Evolutionary conservation across 2,329 filamentous ascomycete genomes (phyloP).

Genomic region (Botrytis deweyae): DNA sequence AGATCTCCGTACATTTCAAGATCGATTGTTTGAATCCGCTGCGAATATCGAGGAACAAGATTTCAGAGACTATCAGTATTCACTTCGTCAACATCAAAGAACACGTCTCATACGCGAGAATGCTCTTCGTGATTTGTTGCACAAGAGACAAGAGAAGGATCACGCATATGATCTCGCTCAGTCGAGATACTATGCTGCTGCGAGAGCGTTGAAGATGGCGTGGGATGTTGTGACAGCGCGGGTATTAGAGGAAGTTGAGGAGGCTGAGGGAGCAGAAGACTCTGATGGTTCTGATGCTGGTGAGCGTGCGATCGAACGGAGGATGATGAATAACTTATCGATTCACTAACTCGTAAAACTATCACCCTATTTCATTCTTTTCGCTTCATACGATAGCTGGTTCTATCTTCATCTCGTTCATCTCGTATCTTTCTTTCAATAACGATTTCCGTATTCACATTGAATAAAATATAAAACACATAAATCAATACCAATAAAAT

Average conservation of each 20-base stretch:
- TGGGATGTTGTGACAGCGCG: not conserved
- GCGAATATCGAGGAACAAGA: not conserved
- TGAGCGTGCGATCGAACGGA: not conserved
- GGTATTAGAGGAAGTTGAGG: rapidly evolving
- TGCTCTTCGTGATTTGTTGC: not conserved
- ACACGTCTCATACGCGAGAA: not conserved
- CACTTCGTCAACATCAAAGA: not conserved
- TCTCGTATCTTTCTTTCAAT: not conserved
- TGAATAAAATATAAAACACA: not conserved
- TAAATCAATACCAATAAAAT: not conserved
- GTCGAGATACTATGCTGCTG: not conserved
- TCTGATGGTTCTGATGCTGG: not conserved
- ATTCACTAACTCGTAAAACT: not conserved
- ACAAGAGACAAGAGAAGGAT: not conserved
- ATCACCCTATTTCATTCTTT: not conserved
- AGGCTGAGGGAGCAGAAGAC: not conserved
- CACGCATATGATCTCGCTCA: not conserved
- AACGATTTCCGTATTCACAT: rapidly evolving
- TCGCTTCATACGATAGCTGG: not conserved
- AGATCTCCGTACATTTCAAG: not conserved
- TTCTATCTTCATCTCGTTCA: not conserved
- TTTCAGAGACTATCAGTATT: not conserved
- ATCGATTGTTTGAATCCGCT: not conserved
- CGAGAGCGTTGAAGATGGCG: not conserved
- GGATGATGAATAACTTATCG: not conserved